These are phyloP conservation scores for Fusarium sp. DNA, from an alignment of 2,329 filamentous ascomycete species.

Conservation along the genomic window DNA sequence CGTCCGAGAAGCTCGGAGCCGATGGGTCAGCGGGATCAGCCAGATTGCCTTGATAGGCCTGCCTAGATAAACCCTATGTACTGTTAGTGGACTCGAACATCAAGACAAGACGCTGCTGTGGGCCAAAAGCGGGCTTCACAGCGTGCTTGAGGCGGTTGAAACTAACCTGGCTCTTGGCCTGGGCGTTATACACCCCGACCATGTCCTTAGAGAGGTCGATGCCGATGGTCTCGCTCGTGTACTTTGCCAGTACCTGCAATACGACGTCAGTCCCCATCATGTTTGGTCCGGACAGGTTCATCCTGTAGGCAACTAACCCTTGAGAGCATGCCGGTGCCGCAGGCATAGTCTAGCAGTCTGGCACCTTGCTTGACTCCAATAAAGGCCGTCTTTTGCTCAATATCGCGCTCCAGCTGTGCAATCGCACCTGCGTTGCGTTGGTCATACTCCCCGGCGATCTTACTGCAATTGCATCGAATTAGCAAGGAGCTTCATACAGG, in stretches of 20 bases:
- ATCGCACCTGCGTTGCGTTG: conserved; percentile 65
- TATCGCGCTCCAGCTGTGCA: conserved; percentile 64
- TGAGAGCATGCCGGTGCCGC: conserved; percentile 76
- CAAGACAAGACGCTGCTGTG: background rate
- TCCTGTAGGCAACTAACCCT: conserved; percentile 58
- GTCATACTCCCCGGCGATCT: conserved; percentile 56
- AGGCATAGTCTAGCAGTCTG: conserved; percentile 81
- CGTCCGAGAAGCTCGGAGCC: conserved; percentile 67
- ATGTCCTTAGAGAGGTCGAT: conserved; percentile 80
- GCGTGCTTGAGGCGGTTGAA: background rate
- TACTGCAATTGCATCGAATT: conserved; percentile 38
- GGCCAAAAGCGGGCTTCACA: background rate
- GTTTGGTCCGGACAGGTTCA: background rate
- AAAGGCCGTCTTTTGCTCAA: conserved; percentile 67
- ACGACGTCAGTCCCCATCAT: conserved; percentile 2
- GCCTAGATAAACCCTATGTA: conserved; percentile 57
- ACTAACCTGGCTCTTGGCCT: conserved; percentile 65
- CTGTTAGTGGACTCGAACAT: conserved; percentile 9
- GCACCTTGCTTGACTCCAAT: conserved; percentile 63
- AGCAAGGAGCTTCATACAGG: conserved; percentile 23
- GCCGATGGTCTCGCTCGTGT: conserved; percentile 68
- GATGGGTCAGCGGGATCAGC: conserved; percentile 58
- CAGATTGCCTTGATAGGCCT: conserved; percentile 69
- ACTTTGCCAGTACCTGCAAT: conserved; percentile 37
- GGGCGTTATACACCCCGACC: conserved; percentile 74